Evolutionary conservation across 176 grass and related monocot species (phyloP).

Genomic region (Paspalum vaginatum): DNA sequence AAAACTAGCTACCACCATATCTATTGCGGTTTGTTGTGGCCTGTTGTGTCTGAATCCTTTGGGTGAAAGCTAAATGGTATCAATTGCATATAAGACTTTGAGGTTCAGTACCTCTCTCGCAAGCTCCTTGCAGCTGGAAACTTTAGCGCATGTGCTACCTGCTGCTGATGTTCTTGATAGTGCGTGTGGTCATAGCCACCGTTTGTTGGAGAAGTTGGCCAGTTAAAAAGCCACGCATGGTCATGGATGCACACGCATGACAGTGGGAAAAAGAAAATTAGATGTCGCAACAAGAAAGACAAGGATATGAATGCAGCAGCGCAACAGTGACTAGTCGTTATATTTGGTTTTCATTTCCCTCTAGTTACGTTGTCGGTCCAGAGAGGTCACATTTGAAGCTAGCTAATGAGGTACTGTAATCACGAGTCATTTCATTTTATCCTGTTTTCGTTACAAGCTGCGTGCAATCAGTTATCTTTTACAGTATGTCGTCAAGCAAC

Average conservation of each 20-base stretch:
- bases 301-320: background rate
- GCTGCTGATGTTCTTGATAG: constrained; percentile 27
- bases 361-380: background rate
- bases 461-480: background rate
- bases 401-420: background rate
- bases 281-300: background rate
- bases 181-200: constrained; percentile 27
- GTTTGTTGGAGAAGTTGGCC: background rate
- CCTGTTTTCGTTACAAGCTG: background rate
- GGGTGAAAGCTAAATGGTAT: constrained; percentile 38
- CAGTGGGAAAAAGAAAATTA: background rate
- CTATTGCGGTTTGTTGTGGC: background rate
- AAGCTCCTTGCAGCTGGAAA: constrained; percentile 11
- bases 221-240: background rate
- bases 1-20: background rate
- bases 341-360: background rate
- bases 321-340: background rate
- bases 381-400: background rate
- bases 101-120: background rate
- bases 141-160: constrained; percentile 47
- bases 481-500: background rate
- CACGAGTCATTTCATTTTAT: background rate
- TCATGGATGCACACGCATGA: background rate
- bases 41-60: background rate
- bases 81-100: constrained; percentile 35